Percentiles rank a stretch among this genome's conserved stretches.
These are phyloP conservation scores for Colletotrichum lupini DNA, from an alignment of 2,329 filamentous ascomycete genomes.

Conservation along the genomic window DNA sequence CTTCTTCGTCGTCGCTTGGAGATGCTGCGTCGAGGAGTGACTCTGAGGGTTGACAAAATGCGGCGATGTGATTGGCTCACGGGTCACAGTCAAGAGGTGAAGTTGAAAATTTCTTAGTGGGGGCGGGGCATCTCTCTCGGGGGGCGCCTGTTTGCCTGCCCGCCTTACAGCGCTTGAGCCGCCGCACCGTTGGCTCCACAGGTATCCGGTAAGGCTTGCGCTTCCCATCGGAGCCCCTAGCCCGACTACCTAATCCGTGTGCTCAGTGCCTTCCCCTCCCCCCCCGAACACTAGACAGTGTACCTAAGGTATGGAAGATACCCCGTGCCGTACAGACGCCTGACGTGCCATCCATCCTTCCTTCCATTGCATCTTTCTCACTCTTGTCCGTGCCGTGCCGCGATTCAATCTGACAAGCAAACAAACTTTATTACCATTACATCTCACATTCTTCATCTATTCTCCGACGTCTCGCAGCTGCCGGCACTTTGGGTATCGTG, in stretches of 20 bases:
- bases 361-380: constrained; percentile 8
- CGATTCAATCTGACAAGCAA: constrained; percentile 2
- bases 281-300: background rate
- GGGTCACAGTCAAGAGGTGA: constrained; percentile 23
- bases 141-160: background rate
- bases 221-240: background rate
- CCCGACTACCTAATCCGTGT: background rate
- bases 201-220: constrained; percentile 4
- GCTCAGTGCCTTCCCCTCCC: background rate
- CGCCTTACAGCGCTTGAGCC: constrained; percentile 29
- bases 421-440: constrained; percentile 29
- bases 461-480: constrained; percentile 24
- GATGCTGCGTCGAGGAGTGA: constrained; percentile 36
- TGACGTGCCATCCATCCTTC: background rate
- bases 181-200: constrained; percentile 30
- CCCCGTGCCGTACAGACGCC: background rate
- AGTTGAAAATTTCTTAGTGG: constrained; percentile 36
- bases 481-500: constrained; percentile 9
- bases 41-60: constrained; percentile 48
- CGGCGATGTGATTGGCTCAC: constrained; percentile 50
- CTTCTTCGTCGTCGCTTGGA: background rate
- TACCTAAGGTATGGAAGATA: background rate
- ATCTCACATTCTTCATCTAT: constrained; percentile 31
- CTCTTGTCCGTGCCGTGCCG: constrained; percentile 19
- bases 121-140: constrained; percentile 14